These are phyloP conservation scores for Starmerella scarabaei DNA, from an alignment of 805 yeast genomes.

Conservation along the genomic window DNA sequence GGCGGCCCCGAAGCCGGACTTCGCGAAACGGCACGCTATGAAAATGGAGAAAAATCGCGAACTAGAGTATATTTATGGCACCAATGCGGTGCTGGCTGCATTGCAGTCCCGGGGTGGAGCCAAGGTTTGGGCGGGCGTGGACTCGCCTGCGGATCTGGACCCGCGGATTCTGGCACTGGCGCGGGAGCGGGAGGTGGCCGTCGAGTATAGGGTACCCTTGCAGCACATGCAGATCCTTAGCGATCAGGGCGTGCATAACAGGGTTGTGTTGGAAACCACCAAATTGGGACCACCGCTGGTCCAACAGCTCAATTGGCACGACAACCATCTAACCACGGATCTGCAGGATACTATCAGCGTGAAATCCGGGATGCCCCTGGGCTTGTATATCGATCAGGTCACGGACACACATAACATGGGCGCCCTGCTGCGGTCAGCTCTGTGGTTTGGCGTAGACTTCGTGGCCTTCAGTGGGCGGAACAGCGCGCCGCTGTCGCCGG, in stretches of 20 bases:
- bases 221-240: slow-evolving; percentile 50
- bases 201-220: slow-evolving; percentile 30
- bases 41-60: slow-evolving; percentile 30
- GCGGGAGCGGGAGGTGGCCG: slow-evolving; percentile 30
- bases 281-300: slow-evolving; percentile 32
- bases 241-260: slow-evolving; percentile 66
- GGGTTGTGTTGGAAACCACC: slow-evolving; percentile 57
- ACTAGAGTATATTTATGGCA: slow-evolving; percentile 63
- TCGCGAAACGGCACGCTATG: slow-evolving; percentile 7
- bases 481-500: slow-evolving; percentile 64
- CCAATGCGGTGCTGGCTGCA: slow-evolving; percentile 62
- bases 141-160: slow-evolving; percentile 25
- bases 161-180: slow-evolving; percentile 39
- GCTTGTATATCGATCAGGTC: slow-evolving; percentile 62
- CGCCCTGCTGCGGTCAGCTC: slow-evolving; percentile 66
- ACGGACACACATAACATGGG: slow-evolving; percentile 84
- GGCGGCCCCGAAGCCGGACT: slow-evolving; percentile 9
- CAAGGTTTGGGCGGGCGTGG: slow-evolving; percentile 37
- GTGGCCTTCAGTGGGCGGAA: slow-evolving; percentile 55
- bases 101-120: slow-evolving; percentile 44
- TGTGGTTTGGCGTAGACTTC: slow-evolving; percentile 72
- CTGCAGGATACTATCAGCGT: too few species aligned
- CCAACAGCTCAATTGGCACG: slow-evolving; percentile 10
- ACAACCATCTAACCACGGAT: too few species aligned
- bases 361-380: slow-evolving; percentile 36